Evolutionary conservation across 148 eudicot species (phyloP).

Genomic region (Chenopodium quinoa): DNA sequence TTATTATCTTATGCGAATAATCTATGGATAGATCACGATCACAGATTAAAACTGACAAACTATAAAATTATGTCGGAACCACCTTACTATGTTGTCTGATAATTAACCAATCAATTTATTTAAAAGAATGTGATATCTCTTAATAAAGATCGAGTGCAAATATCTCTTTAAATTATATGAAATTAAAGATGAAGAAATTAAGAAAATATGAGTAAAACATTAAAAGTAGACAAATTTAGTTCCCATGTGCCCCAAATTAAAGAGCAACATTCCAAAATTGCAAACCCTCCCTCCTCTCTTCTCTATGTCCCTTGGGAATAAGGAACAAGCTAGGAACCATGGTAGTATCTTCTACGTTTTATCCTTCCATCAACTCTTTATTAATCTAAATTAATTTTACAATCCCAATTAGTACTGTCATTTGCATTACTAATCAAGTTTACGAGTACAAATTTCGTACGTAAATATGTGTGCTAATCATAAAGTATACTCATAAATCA

Average conservation of each 20-base stretch:
- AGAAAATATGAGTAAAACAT: neutral
- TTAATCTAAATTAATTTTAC: neutral
- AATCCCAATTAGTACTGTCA: slow-evolving; percentile 24
- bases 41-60: too few species aligned
- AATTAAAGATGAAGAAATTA: neutral
- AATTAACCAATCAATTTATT: neutral
- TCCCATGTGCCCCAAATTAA: slow-evolving; percentile 59
- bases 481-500: neutral
- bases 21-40: too few species aligned
- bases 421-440: neutral
- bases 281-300: neutral
- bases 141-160: neutral
- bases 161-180: neutral
- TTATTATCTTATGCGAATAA: too few species aligned
- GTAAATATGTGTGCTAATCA: slow-evolving; percentile 18
- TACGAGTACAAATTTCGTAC: slow-evolving; percentile 21
- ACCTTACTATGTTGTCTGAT: neutral
- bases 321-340: slow-evolving; percentile 33
- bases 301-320: slow-evolving; percentile 24
- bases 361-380: neutral
- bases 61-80: too few species aligned
- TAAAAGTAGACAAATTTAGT: slow-evolving; percentile 36
- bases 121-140: neutral
- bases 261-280: slow-evolving; percentile 46
- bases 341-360: slow-evolving; percentile 22